phyloP scores from a whole-genome alignment of 75 land plant species.

The Selaginella tamariscina region DNA sequence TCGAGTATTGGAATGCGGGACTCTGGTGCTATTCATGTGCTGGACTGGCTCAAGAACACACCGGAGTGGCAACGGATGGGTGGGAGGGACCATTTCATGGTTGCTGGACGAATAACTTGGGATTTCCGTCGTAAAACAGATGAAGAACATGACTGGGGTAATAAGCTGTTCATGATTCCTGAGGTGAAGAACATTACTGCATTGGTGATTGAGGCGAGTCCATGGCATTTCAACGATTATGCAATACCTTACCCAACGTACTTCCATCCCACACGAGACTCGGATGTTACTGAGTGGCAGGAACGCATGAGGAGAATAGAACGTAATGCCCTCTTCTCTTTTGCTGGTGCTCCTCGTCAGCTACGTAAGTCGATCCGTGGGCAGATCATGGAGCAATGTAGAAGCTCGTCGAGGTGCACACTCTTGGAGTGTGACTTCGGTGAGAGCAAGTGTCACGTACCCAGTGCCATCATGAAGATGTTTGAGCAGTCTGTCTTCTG shows the following conservation, averaged over 20 bases:
- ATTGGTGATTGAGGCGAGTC: constrained; percentile 86
- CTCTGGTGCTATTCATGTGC: constrained; percentile 47
- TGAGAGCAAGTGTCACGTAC: constrained; percentile 75
- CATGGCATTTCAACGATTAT: constrained; percentile 83
- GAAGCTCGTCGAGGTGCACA: constrained; percentile 39
- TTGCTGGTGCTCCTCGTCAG: constrained; percentile 84
- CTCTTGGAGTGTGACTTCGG: constrained; percentile 62
- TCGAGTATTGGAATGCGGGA: constrained; percentile 58
- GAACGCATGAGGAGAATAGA: constrained; percentile 45
- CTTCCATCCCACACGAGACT: constrained; percentile 85
- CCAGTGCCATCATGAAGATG: constrained; percentile 78
- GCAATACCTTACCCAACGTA: constrained; percentile 96
- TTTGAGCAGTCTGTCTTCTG: constrained; percentile 86
- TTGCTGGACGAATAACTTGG: constrained; percentile 96
- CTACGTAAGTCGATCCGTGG: constrained; percentile 57
- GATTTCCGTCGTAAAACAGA: constrained; percentile 79
- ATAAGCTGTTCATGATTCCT: constrained; percentile 78
- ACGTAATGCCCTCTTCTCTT: constrained; percentile 58
- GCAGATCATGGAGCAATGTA: constrained; percentile 79
- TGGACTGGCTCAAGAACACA: constrained; percentile 58
- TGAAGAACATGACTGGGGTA: constrained; percentile 81
- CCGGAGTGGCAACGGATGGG: constrained; percentile 67
- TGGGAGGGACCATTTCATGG: constrained; percentile 87
- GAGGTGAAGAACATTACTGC: constrained; percentile 80
- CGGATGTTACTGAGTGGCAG: constrained; percentile 51